Percentiles rank a stretch among this genome's conserved stretches.
Evolutionary conservation across 1,139 yeast genomes (phyloP).

Genomic region (Scheffersomyces titani): DNA sequence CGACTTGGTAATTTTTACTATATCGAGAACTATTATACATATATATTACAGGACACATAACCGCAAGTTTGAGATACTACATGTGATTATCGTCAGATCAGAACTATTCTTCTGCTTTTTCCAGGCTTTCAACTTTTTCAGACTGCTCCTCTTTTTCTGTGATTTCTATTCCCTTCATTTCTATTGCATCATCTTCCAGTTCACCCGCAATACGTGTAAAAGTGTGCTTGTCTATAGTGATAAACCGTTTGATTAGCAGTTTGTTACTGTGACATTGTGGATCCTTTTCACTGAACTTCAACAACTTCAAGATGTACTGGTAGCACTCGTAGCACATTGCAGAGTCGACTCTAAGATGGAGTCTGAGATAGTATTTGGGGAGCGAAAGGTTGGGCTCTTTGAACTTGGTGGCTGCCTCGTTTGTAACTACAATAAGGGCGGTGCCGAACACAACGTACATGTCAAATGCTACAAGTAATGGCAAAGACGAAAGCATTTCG

Average conservation of each 20-base stretch:
- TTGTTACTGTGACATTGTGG: conserved; percentile 32
- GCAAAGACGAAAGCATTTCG: conserved; percentile 45
- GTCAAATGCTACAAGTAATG: conserved; percentile 38
- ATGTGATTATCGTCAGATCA: too few species aligned
- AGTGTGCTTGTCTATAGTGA: conserved; percentile 14
- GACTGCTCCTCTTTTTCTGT: background rate
- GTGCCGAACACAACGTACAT: conserved; percentile 37
- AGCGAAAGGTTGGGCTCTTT: conserved; percentile 14
- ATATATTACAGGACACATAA: too few species aligned
- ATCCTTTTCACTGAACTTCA: conserved; percentile 28
- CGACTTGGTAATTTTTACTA: background rate
- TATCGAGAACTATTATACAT: background rate
- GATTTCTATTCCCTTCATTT: background rate
- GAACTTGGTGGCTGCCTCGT: conserved; percentile 31
- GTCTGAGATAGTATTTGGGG: conserved; percentile 25
- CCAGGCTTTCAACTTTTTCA: too few species aligned
- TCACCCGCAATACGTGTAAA: conserved; percentile 17
- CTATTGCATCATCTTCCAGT: background rate
- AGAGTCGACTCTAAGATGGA: conserved; percentile 19
- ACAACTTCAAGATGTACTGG: conserved; percentile 30
- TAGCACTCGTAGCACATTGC: conserved; percentile 33
- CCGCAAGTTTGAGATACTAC: too few species aligned
- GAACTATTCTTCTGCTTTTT: too few species aligned
- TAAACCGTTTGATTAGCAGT: conserved; percentile 28
- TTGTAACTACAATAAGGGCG: conserved; percentile 28